Base-by-base conservation (phyloP, 176 grass and related monocot genomes). In the Alloteropsis semialata region DNA sequence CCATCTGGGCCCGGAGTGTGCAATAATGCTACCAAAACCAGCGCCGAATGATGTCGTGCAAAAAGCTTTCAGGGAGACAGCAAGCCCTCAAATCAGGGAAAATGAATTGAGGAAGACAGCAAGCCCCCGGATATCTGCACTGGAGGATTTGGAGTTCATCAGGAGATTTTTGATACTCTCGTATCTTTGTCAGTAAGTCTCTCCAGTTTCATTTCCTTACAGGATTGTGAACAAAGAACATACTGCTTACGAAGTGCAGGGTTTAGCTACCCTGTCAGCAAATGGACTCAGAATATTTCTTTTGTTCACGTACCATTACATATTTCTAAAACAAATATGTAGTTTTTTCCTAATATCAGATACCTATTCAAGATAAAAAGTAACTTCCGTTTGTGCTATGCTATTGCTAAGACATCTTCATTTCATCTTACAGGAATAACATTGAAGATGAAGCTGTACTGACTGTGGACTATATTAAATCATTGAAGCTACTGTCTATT, bases 81-180 rank as follows among this genome's bases (percentile, higher is more conserved):
- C 42, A 46, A 17, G 41, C 68, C 68, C 15, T 75, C 69, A 15
- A 57, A 51, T 25, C 6, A 66, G 21, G 1, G 46, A 16, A 22
- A 50, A 81, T 28, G n/a, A 72, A 68, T 65, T 46, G 39, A 39
- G 50, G n/a, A 24, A 21, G 5, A 67, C 39, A 1, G 51, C 12
- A 24, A 87, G 79, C 30, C 79, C 39, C 43, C 57, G 81, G 22
- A 86, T 92, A 83, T 14, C 70, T 4, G 88, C 85, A 4, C 44
- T 92, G 61, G 93, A 77, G 10, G 49, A 89, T 17, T 63, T 96
- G 1, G 93, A 92, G 65, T 96, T 88, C 43, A 2, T 15, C 43
- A 72, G 29, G 69, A 72, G 43, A 72, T 72, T 49, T 72, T 49
- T 72, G 69, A 72, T 49, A 72, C 25, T 72, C 42, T 72, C 69